These are phyloP conservation scores for Tuber brumale DNA, from an alignment of 495 filamentous ascomycete species.

Conservation along the genomic window DNA sequence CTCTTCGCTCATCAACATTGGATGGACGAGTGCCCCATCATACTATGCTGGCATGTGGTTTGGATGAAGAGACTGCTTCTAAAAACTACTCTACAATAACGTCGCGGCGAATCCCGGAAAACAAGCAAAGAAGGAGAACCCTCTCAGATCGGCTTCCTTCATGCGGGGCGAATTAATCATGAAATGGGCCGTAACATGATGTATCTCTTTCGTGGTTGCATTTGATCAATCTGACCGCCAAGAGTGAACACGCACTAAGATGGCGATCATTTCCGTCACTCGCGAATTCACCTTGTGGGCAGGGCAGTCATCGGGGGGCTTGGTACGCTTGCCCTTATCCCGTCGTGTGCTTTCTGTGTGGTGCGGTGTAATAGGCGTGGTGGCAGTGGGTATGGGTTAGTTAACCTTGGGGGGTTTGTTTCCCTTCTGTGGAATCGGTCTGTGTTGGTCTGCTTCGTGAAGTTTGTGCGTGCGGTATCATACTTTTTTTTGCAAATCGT, in stretches of 20 bases:
- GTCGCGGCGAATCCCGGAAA: not conserved
- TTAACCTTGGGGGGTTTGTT: too few species aligned
- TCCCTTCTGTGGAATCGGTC: not conserved
- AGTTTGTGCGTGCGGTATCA: too few species aligned
- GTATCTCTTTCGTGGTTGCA: not conserved
- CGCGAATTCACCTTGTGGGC: not conserved
- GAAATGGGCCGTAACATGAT: not conserved
- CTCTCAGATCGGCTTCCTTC: not conserved
- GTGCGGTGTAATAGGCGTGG: too few species aligned
- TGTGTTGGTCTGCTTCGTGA: not conserved
- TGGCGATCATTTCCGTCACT: not conserved
- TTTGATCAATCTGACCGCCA: not conserved
- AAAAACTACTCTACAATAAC: not conserved
- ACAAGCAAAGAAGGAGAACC: not conserved
- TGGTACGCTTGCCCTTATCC: too few species aligned
- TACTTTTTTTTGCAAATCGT: too few species aligned
- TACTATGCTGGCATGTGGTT: not conserved
- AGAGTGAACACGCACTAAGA: not conserved
- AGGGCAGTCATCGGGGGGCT: not conserved
- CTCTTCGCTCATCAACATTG: not conserved
- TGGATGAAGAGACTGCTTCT: not conserved
- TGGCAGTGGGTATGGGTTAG: too few species aligned
- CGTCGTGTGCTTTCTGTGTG: too few species aligned
- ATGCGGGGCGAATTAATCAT: not conserved
- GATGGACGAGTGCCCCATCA: not conserved